phyloP scores from a whole-genome alignment of 108 stramenopile genomes.

The Aurantiochytrium sp. region DNA sequence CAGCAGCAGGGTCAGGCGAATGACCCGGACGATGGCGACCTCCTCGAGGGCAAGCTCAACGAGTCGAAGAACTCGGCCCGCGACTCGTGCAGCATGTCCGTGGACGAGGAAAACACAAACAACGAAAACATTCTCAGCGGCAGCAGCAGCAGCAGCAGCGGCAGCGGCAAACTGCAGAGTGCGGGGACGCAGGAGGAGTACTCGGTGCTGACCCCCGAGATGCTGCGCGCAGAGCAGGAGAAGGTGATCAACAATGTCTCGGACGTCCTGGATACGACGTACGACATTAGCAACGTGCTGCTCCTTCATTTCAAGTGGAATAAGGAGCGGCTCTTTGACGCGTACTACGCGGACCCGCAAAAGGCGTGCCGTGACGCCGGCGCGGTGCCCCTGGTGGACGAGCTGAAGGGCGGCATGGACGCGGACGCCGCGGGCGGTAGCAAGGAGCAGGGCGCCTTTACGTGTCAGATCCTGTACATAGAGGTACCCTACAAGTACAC shows the following conservation, averaged over 20 bases:
- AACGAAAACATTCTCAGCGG: not conserved
- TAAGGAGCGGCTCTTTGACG: conserved; percentile 80
- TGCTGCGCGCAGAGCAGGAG: conserved; percentile 46
- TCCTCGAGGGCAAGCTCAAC: too few relatives aligned
- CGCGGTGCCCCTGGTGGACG: conserved; percentile 40
- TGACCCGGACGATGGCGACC: too few relatives aligned
- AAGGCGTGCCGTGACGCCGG: conserved; percentile 66
- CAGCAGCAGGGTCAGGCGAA: too few relatives aligned
- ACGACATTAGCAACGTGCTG: conserved; percentile 71
- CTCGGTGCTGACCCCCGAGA: conserved; percentile 38
- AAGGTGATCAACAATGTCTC: conserved; percentile 63
- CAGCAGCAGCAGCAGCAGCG: not conserved
- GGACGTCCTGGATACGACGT: conserved; percentile 75
- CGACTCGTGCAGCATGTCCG: not conserved
- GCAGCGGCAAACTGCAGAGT: conserved; percentile 1
- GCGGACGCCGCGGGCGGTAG: conserved; percentile 30
- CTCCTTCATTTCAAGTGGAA: conserved; percentile 83
- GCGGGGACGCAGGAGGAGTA: conserved; percentile 35
- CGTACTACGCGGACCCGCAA: conserved; percentile 68
- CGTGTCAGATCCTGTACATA: not conserved
- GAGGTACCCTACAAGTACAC: conserved; percentile 63
- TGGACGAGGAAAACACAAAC: not conserved
- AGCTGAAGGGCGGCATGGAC: not conserved
- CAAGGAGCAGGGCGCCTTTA: conserved; percentile 78
- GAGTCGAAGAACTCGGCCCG: too few relatives aligned